These are phyloP conservation scores for Suhomyces terraborum DNA, from an alignment of 1,139 yeast species.

Conservation along the genomic window DNA sequence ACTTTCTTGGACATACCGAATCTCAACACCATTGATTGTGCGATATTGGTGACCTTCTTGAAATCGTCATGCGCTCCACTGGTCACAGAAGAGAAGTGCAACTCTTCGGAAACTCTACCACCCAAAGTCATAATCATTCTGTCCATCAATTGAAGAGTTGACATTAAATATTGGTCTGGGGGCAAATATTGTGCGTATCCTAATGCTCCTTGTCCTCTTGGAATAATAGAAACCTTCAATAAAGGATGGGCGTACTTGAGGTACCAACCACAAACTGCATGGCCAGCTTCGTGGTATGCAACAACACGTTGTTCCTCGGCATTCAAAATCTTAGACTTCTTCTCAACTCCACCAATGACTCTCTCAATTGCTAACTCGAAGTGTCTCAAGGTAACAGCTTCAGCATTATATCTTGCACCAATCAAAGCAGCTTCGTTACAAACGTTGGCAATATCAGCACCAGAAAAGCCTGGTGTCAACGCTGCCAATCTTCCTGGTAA, in stretches of 20 bases:
- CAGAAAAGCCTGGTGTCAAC: slow-evolving; percentile 95
- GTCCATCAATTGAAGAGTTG: slow-evolving; percentile 76
- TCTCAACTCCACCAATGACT: slow-evolving; percentile 94
- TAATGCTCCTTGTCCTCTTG: slow-evolving; percentile 93
- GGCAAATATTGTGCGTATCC: slow-evolving; percentile 99
- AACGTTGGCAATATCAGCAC: slow-evolving; percentile 97
- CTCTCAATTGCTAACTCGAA: slow-evolving; percentile 97
- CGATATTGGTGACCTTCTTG: slow-evolving; percentile 94
- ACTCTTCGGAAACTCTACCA: slow-evolving; percentile 93
- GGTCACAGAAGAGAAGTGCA: slow-evolving; percentile 86
- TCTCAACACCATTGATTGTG: slow-evolving; percentile 87
- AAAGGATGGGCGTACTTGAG: slow-evolving; percentile 88
- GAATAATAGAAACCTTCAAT: slow-evolving; percentile 91
- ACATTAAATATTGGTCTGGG: slow-evolving; percentile 83
- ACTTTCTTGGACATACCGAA: slow-evolving; percentile 88
- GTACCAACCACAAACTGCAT: slow-evolving; percentile 97
- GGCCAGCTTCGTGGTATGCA: slow-evolving; percentile 98
- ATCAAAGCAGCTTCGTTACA: slow-evolving; percentile 96
- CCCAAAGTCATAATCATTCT: slow-evolving; percentile 97
- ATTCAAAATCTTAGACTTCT: slow-evolving; percentile 79
- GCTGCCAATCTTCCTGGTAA: slow-evolving; percentile 90
- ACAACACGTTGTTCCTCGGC: slow-evolving; percentile 85
- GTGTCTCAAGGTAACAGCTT: slow-evolving; percentile 69
- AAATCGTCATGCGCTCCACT: slow-evolving; percentile 97
- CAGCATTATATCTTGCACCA: slow-evolving; percentile 83